Conservation (phyloP, 148 eudicot species). For the Silene uniflora region DNA sequence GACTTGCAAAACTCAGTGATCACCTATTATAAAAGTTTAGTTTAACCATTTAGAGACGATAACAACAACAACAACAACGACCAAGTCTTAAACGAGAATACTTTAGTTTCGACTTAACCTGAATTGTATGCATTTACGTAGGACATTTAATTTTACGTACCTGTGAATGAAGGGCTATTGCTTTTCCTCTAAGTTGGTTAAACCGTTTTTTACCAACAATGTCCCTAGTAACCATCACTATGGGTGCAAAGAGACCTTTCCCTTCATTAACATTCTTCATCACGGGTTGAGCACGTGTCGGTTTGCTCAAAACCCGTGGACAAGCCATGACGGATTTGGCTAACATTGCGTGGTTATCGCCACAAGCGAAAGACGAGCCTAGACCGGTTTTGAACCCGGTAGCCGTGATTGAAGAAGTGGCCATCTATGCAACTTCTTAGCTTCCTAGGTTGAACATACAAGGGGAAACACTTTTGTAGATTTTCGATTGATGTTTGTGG, state of each 20-base stretch:
- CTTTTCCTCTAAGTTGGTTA: slow-evolving; percentile 95
- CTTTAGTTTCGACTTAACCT: not conserved
- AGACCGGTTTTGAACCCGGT: slow-evolving; percentile 33
- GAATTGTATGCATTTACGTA: not conserved
- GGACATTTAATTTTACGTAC: slow-evolving; percentile 23
- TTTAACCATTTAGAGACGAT: not conserved
- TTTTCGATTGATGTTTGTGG: not conserved
- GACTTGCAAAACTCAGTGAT: slow-evolving; percentile 95
- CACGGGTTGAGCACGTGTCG: slow-evolving; percentile 49
- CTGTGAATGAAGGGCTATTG: slow-evolving; percentile 96
- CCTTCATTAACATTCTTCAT: slow-evolving; percentile 93
- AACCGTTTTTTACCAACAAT: slow-evolving; percentile 79
- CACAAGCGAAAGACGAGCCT: slow-evolving; percentile 45
- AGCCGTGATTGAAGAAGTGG: slow-evolving; percentile 51
- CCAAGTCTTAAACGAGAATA: not conserved
- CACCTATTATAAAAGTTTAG: slow-evolving; percentile 40
- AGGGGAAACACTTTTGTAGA: not conserved
- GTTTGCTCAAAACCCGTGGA: slow-evolving; percentile 37
- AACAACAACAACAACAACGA: too few relatives aligned
- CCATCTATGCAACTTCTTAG: slow-evolving; percentile 18
- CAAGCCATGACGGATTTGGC: slow-evolving; percentile 33
- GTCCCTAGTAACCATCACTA: slow-evolving; percentile 62
- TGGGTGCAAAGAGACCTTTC: slow-evolving; percentile 84
- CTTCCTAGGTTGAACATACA: not conserved
- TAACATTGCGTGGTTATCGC: slow-evolving; percentile 48